Base-by-base conservation (phyloP, 345 rosid species). In the Passiflora organensis region DNA sequence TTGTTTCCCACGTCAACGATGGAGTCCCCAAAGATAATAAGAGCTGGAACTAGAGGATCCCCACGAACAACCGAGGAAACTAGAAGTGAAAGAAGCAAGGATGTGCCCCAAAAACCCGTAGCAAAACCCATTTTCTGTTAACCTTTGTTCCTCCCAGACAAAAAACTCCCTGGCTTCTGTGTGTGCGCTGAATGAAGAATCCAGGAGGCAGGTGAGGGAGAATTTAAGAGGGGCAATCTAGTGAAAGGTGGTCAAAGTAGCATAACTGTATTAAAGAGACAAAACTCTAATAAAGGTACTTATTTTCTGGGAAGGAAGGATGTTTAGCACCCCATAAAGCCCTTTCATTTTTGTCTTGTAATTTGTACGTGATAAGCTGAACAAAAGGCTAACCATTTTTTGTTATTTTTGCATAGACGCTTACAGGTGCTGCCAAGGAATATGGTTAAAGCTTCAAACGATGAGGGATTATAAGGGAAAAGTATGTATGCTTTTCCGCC, bases 1-100 rank as follows among this genome's bases (percentile, higher is more conserved):
- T 91, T 88, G 75, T 91, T 91, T 21, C 98, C 98, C 32, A 65
- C 95, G 66, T 91, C 98, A 58, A 81, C 88, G 42, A 86, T 76
- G 24, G 98, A 91, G 70, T 84, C 98, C 13, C 98, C 98, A 46
- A 91, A 91, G 39, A 86, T 82, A 77, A 80, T 76, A 22, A 88
- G 66, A 10, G 96, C 85, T 13, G 95, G 91, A 63, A 86, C 96
- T 37, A 86, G 63, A 55, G 95, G 82, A 19, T 82, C 80, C 32
- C 80, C 88, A 58, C 49, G 65, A 56, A 68, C 70, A 41, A 58
- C 62, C 3, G 58, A 32, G 13, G 60, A 58, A 23, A 55, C 65
- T 39, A 73, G 5, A 32, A 55, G 78, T n/a, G 68, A 54, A 38
- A 80, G 56, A 32, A 57, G 16, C 22, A 69, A 52, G 34, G 13